Base-by-base conservation (phyloP, 2,329 filamentous ascomycete species). In the Neurospora sp. region DNA sequence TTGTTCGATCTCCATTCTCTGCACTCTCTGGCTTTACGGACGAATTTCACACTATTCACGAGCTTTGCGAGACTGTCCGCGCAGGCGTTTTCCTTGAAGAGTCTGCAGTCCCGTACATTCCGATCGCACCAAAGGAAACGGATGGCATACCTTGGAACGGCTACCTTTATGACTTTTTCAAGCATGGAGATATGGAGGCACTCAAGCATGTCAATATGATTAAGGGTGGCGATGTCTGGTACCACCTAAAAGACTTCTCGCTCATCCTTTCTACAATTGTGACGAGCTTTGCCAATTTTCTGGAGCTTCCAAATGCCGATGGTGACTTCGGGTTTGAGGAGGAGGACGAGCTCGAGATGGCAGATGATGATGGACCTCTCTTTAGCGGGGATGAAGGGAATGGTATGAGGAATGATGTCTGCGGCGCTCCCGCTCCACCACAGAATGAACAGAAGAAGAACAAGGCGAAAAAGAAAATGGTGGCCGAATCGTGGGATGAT, bases 111-210 rank as follows among this genome's bases (percentile, higher is more conserved):
- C 92, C 92, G 0, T 87, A 91, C 76, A 83, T 93, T 4, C 83
- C 84, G 5, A 79, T 92, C 11, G 86, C 86, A 73, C 86, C 87
- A 0, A 81, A 88, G 36, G 86, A 90, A 68, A 82, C 83, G 2
- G 67, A 70, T 72, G 78, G 71, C 8, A 77, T 78, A 12, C 85
- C 85, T 0, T 82, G 88, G 71, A 92, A 92, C 73, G 88, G 88
- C 0, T 91, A 91, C 75, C 80, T 94, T 0, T 88, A 90, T 71
- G 90, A 94, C 77, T 95, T 93, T 79, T 93, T 87, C 83, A 91
- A 88, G 78, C 89, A 94, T 74, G 91, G 91, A 3, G 87, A 90
- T 75, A 77, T 89, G 28, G 77, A 82, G 1, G 85, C 87, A 0
- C 80, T 94, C 2, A 85, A 86, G 12, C 80, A 78, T 0, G 89